phyloP scores from a whole-genome alignment of 345 rosid species.

The Citrus medica region DNA sequence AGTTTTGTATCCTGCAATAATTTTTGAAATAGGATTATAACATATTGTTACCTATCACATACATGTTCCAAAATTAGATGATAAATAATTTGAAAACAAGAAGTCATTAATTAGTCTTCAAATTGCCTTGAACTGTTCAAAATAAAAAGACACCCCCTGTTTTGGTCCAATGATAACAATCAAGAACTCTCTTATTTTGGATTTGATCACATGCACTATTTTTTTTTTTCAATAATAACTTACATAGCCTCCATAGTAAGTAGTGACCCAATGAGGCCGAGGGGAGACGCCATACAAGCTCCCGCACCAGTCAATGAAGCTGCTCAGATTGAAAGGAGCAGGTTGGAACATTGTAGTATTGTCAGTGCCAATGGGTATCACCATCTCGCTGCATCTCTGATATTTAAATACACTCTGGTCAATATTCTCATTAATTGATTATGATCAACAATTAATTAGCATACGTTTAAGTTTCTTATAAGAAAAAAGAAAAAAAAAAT shows the following conservation, averaged over 20 bases:
- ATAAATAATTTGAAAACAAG: not conserved
- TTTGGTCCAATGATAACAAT: no score
- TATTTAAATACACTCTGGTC: not conserved
- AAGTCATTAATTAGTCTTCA: not conserved
- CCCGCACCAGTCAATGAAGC: constrained; percentile 10
- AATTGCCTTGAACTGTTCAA: no score
- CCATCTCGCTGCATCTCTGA: constrained; percentile 55
- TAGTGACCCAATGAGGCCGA: constrained; percentile 52
- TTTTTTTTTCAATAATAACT: not conserved
- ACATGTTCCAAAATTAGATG: not conserved
- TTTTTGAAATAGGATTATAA: not conserved
- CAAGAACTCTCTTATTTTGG: no score
- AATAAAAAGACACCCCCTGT: no score
- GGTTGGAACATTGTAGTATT: constrained; percentile 38
- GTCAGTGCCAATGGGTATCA: constrained; percentile 34
- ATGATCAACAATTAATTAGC: not conserved
- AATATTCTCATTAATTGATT: not conserved
- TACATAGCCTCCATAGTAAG: constrained; percentile 55
- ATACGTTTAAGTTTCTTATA: not conserved
- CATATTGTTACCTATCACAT: no score
- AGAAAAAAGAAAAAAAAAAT: not conserved
- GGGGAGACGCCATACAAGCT: constrained; percentile 26
- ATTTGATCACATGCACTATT: no score
- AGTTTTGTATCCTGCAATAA: constrained; percentile 36
- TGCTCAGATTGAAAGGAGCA: constrained; percentile 15